Evolutionary conservation across 2,329 filamentous ascomycete species (phyloP), one percentile per base, ranked within the genome.

Genomic region (Diplodia intermedia): DNA sequence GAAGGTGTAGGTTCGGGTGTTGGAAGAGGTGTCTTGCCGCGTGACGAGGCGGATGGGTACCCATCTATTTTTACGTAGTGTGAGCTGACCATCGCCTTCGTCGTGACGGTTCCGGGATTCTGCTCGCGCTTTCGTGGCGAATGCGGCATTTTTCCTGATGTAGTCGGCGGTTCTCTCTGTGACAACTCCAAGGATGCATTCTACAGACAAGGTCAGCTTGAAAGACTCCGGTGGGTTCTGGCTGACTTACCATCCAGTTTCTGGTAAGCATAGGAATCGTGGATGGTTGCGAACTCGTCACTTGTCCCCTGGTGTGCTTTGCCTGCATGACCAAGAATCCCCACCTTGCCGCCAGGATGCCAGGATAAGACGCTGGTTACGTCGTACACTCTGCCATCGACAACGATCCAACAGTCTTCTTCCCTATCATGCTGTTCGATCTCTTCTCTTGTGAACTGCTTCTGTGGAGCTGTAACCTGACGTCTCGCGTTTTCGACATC

Each of bases 321-420:
- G 0, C 84, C 84, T 0, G 83, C 84, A 72, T 86, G 84, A 0
- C 76, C 78, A 69, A 85, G 73, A 31, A 86, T 82, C 0, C 84
- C 76, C 1, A 80, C 79, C 67, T 81, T 82, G 1, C 84, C 83
- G 8, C 83, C 83, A 7, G 83, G 83, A 76, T 85, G 83, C 83
- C 83, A 84, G 8, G 73, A 71, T 18, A 86, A 71, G 3, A 84
- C 81, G 56, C 77, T 79, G 4, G 83, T 85, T 0, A 78, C 80
- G 71, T 86, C 83, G 68, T 85, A 85, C 0, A 85, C 84, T 55
- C 83, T 85, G 7, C 79, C 80, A 67, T 85, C 81, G 3, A 86
- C 76, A 0, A 85, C 82, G n/a, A 86, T 79, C 84, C 84, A 86
- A 71, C 84, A 85, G 69, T 86, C 83, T 23, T 81, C 74, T 55